Evolutionary conservation across 2,329 filamentous ascomycete species (phyloP), one percentile per base, ranked within the genome.

Genomic region (Elsinoe necatrix): DNA sequence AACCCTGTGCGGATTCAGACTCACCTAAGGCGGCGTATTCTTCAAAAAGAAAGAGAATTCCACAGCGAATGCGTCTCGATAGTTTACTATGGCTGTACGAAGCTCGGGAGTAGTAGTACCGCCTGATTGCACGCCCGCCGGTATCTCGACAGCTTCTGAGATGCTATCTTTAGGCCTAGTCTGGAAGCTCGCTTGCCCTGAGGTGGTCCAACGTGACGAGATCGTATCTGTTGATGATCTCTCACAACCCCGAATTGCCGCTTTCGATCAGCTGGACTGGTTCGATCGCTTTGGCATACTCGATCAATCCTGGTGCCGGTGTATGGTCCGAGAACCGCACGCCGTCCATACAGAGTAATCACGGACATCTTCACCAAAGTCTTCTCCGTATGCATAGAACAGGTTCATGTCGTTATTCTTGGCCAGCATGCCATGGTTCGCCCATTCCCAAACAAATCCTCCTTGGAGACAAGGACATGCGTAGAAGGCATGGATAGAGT

Each of bases 401-500:
- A 68, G 63, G 3, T 72, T 69, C 16, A 67, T 67, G 18, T 68
- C 61, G 42, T 69, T 67, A 47, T 69, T 68, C 57, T 73, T 73
- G 16, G 72, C 58, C 2, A 75, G 66, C 25, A 51, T 34, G 12
- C 73, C 73, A 43, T 75, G 73, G 31, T 75, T 75, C 1, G 72
- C 71, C 72, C 73, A 75, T 54, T 75, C 73, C 73, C 73, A 75
- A 0, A 72, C 68, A 64, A 72, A 72, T 0, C 84, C 85, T 9
- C 85, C 85, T 63, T 87, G 84, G 0, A 87, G 75, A 1, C 77
- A 76, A 0, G 77, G 77, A 58, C 85, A 73, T 25, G 75, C 74
- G 29, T 79, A 77, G 70, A 87, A 89, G 0, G 77, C 75, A 39
- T 82, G 74, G 50, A 85, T 75, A 59, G 89, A 89, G 59, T 87